phyloP scores from a whole-genome alignment of 2,329 filamentous ascomycete species.

The Aureobasidium sp. region DNA sequence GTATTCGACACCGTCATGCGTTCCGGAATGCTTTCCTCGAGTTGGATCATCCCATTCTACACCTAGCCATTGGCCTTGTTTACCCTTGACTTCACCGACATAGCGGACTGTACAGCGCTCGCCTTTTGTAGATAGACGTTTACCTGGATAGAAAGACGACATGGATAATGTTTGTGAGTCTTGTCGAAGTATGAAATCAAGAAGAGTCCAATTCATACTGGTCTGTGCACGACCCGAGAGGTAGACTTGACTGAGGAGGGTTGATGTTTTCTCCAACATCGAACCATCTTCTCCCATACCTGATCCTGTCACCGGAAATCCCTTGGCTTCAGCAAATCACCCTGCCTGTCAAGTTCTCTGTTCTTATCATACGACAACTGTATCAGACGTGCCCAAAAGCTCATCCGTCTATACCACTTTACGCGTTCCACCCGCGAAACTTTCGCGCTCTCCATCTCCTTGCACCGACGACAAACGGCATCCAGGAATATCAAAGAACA shows the following conservation, averaged over 20 bases:
- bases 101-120: slow-evolving; percentile 88
- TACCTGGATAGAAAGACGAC: slow-evolving; percentile 58
- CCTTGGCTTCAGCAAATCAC: not conserved
- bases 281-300: not conserved
- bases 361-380: not conserved
- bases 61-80: slow-evolving; percentile 85
- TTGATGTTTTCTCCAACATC: not conserved
- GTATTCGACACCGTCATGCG: slow-evolving; percentile 80
- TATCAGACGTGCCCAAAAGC: not conserved
- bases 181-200: not conserved
- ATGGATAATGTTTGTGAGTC: not conserved
- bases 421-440: slow-evolving; percentile 17
- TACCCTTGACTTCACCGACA: slow-evolving; percentile 78
- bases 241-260: not conserved
- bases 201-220: not conserved
- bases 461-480: slow-evolving; percentile 9
- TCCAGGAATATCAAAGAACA: not conserved
- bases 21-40: slow-evolving; percentile 92
- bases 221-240: slow-evolving; percentile 10
- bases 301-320: too few species aligned
- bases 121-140: slow-evolving; percentile 83
- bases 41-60: slow-evolving; percentile 95
- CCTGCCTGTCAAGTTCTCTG: not conserved
- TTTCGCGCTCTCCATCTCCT: slow-evolving; percentile 17
- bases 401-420: not conserved